A percentile compares a stretch with the other conserved stretches of the same genome.
Conservation (phyloP, 805 yeast species). For the Ascoidea rubescens region DNA sequence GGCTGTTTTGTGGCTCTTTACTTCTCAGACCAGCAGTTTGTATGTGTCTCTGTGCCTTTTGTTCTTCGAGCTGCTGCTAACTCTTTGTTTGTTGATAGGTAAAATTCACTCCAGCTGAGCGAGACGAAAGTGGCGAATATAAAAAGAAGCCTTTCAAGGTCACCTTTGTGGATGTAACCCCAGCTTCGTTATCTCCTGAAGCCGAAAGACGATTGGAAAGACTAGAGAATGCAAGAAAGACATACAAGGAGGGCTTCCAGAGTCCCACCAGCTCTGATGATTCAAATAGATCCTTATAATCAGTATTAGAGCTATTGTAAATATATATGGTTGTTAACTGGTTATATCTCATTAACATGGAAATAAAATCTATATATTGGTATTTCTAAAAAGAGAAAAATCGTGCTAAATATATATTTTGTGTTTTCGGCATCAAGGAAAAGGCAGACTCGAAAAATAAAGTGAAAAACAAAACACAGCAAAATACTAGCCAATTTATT, state of each 20-base stretch:
- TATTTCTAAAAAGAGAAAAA: too few species aligned
- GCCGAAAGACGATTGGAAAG: slow-evolving; percentile 8
- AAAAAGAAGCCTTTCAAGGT: slow-evolving; percentile 22
- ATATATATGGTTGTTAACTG: not conserved
- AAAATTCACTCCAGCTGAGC: slow-evolving; percentile 25
- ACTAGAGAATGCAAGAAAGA: slow-evolving; percentile 3
- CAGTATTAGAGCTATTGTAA: not conserved
- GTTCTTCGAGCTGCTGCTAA: too few species aligned
- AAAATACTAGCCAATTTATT: too few species aligned
- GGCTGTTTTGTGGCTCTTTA: too few species aligned
- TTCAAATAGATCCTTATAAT: not conserved
- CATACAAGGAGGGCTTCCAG: slow-evolving; percentile 1
- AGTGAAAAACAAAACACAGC: too few species aligned
- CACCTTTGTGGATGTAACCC: slow-evolving; percentile 22
- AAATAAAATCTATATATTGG: too few species aligned
- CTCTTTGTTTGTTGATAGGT: slow-evolving; percentile 8
- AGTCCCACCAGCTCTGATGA: not conserved
- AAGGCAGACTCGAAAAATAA: too few species aligned
- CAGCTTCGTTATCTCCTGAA: slow-evolving; percentile 24
- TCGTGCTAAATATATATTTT: too few species aligned
- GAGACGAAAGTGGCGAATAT: slow-evolving; percentile 24
- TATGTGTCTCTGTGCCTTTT: too few species aligned
- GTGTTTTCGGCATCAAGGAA: too few species aligned
- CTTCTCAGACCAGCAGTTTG: too few species aligned
- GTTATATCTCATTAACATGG: not conserved